phyloP scores from a whole-genome alignment of 108 stramenopile genomes.

The Cylindrotheca fusiformis region DNA sequence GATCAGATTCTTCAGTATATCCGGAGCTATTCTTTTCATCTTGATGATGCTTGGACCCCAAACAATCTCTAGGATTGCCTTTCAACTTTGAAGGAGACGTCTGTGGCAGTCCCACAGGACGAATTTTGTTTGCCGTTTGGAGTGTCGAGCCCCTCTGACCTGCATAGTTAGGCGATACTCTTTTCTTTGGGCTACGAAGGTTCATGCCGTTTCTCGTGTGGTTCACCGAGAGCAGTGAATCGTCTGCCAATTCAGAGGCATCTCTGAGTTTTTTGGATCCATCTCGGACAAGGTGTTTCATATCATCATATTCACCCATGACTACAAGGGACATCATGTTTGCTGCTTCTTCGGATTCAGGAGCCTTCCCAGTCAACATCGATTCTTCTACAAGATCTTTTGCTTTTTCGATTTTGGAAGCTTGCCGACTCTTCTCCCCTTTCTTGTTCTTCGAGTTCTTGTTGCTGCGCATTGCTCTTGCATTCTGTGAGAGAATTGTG shows the following conservation, averaged over 20 bases:
- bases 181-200: constrained; percentile 28
- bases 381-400: constrained; percentile 84
- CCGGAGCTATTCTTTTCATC: too few relatives aligned
- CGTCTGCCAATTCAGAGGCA: constrained; percentile 53
- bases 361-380: constrained; percentile 48
- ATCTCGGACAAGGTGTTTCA: constrained; percentile 87
- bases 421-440: constrained; percentile 81
- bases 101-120: constrained; percentile 10
- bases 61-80: constrained; percentile 68
- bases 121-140: constrained; percentile 40
- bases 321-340: constrained; percentile 70
- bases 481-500: constrained; percentile 71
- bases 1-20: too few relatives aligned
- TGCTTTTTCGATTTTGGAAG: constrained; percentile 86
- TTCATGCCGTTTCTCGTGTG: constrained; percentile 30
- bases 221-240: constrained; percentile 54
- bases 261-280: constrained; percentile 84
- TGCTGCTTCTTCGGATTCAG: constrained; percentile 66
- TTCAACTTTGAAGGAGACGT: constrained; percentile 72
- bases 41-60: too few relatives aligned
- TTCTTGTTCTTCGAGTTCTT: constrained; percentile 58
- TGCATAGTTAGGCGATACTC: constrained; percentile 30
- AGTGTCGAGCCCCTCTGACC: constrained; percentile 12
- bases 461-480: constrained; percentile 66
- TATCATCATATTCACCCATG: constrained; percentile 86